Evolutionary conservation across 164 flowering plant genomes (phyloP), one percentile per base, ranked within the genome.

Genomic region (Stephania cephalantha): DNA sequence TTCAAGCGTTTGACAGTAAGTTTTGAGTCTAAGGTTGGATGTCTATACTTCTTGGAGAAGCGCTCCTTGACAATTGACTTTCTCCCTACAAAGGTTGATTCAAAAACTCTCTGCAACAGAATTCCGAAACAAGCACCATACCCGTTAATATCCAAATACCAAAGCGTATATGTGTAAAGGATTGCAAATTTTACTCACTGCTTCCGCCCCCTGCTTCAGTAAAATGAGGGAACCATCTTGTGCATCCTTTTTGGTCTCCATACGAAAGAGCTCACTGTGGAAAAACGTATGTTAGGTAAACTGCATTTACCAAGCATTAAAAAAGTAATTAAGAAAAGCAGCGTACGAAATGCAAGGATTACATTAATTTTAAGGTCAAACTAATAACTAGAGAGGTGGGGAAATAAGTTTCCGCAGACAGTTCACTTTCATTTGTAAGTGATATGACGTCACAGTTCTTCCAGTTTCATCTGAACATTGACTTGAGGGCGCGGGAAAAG

Each of bases 171-270:
- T 55, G 44, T 31, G 3, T 12, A 5, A 55, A 44, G 18, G 68
- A 73, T 46, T 15, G 46, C 58, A 25, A 73, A 35, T 9, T 58
- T 44, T 69, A 88, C 99, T 89, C 80, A 95, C 97, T 81, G 97
- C 99, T 85, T 95, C 97, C 74, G 97, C 99, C 31, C 99, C 99
- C 84, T 95, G 97, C 89, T 93, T 95, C 53, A 93, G 31, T 73
- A 93, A 77, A 81, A 88, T 42, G 67, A 86, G 85, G 58, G 89
- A 82, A 53, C 84, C 83, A 46, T 87, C 87, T 29, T 79, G 78
- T 50, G 46, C 83, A 74, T 85, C 86, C 30, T 75, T 74, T 68
- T 84, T 75, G 18, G 71, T 77, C 72, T 85, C 88, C 90, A 87
- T 87, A 68, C 15, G 17, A 15, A 48, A 63, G 68, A 72, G 15